phyloP scores from a whole-genome alignment of 2,329 filamentous ascomycete species.

The Fusarium setosum region DNA sequence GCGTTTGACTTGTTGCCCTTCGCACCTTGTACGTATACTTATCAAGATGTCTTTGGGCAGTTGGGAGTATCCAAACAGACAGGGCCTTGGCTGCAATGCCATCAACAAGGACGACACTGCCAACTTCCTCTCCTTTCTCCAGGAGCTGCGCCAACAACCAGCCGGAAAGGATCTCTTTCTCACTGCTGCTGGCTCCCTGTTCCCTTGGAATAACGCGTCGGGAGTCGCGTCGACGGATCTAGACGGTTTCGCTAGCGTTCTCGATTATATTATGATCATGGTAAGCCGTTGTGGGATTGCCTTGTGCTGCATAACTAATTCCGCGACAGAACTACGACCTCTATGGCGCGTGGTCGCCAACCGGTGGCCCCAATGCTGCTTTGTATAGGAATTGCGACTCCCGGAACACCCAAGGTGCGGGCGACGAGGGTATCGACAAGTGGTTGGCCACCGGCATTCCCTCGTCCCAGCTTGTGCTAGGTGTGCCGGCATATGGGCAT shows the following conservation, averaged over 20 bases:
- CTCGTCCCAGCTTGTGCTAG: constrained; percentile 28
- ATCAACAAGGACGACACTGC: constrained; percentile 34
- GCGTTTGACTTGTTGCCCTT: too few species aligned
- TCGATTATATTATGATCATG: constrained; percentile 40
- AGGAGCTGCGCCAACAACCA: constrained; percentile 30
- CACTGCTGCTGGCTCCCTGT: constrained; percentile 31
- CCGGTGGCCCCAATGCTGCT: constrained; percentile 30
- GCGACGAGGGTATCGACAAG: constrained; percentile 12
- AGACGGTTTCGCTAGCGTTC: constrained; percentile 25
- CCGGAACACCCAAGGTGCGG: constrained; percentile 32
- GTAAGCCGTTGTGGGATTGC: neutral
- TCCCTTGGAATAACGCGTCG: constrained; percentile 32
- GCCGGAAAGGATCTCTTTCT: constrained; percentile 21
- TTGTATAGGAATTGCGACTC: constrained; percentile 19
- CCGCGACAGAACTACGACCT: constrained; percentile 32
- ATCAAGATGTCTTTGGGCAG: neutral
- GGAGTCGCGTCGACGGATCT: constrained; percentile 25
- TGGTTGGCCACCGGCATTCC: constrained; percentile 32
- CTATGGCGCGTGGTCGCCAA: constrained; percentile 28
- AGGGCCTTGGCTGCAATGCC: constrained; percentile 36
- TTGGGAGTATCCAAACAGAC: constrained; percentile 38
- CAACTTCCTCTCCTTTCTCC: constrained; percentile 33
- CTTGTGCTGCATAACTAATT: fast-evolving
- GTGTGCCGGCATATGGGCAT: constrained; percentile 27
- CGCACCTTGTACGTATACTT: too few species aligned